Percentiles rank a stretch among this genome's conserved stretches.
phyloP scores from a whole-genome alignment of 2,329 filamentous ascomycete species.

The Paecilomyces fulvus region DNA sequence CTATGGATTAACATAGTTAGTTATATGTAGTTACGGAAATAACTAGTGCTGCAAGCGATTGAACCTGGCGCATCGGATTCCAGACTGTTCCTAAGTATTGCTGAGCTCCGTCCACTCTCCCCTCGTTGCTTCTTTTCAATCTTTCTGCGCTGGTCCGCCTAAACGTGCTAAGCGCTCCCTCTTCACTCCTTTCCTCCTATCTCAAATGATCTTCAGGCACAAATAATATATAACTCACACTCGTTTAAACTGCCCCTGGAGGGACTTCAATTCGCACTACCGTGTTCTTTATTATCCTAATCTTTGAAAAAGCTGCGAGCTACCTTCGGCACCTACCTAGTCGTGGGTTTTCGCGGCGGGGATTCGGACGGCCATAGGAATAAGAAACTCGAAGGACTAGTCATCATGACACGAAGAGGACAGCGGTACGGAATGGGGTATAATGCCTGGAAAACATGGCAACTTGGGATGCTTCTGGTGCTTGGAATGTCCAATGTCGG shows the following conservation, averaged over 20 bases:
- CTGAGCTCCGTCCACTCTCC: neutral
- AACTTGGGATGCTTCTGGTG: neutral
- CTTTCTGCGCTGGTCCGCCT: neutral
- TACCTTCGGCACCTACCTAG: neutral
- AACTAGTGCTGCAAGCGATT: neutral
- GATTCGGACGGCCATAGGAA: neutral
- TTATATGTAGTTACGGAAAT: neutral
- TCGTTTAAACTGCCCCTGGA: neutral
- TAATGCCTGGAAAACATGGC: neutral
- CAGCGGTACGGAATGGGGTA: neutral
- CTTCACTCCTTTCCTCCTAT: neutral
- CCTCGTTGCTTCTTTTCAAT: neutral
- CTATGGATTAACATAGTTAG: neutral
- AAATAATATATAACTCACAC: neutral
- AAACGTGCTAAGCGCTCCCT: neutral
- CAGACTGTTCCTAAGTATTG: neutral
- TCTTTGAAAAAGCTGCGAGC: neutral
- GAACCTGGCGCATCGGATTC: neutral
- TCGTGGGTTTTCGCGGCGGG: neutral
- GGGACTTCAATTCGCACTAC: neutral
- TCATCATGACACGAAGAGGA: neutral
- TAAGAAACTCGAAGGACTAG: neutral
- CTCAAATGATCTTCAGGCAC: neutral
- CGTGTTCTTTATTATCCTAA: neutral
- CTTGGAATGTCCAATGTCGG: neutral